Evolutionary conservation across 768 basidiomycete genomes (phyloP), one percentile per base, ranked within the genome.

Genomic region (Megacollybia marginata): DNA sequence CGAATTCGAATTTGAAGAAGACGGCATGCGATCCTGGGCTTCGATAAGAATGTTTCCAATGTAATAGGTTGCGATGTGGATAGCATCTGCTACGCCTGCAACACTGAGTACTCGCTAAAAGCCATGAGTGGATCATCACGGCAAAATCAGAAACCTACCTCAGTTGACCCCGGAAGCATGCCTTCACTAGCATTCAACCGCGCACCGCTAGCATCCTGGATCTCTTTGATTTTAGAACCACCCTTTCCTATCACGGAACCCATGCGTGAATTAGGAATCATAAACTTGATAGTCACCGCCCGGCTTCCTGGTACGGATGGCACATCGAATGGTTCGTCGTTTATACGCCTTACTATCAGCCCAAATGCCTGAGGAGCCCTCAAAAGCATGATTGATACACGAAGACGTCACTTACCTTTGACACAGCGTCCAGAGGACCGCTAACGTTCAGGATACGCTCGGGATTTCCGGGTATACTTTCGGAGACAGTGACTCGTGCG

Each of bases 181-280:
- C 92, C 89, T 68, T 98, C 96, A 60, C 89, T 92, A 18, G 96
- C 96, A 62, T 98, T 98, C 57, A 99, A 71, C 54, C 93, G 74
- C 13, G 96, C 96, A 33, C 96, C 96, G 55, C 89, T 92, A 23
- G 96, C 96, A 60, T 99, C 96, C 64, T 99, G 96, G 55, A 99
- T 99, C 70, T 99, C 96, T 73, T 97, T 97, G 66, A 99, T 99
- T 68, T 99, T 99, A 34, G 86, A 85, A 32, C 96, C 96, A 54
- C 87, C 89, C 66, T 96, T 98, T 50, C 96, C 96, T 60, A 99
- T 99, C 52, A 97, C 92, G 15, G 93, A 96, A 38, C 95, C 95
- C 95, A 98, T 98, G 51, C 95, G 88, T 9, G 92, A 94, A 68
- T 98, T 97, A 55, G 95, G 95, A 50, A 98, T 96, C 88, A 98